Conservation (phyloP, 352 stramenopile genomes). For the Phytophthora aleatoria region DNA sequence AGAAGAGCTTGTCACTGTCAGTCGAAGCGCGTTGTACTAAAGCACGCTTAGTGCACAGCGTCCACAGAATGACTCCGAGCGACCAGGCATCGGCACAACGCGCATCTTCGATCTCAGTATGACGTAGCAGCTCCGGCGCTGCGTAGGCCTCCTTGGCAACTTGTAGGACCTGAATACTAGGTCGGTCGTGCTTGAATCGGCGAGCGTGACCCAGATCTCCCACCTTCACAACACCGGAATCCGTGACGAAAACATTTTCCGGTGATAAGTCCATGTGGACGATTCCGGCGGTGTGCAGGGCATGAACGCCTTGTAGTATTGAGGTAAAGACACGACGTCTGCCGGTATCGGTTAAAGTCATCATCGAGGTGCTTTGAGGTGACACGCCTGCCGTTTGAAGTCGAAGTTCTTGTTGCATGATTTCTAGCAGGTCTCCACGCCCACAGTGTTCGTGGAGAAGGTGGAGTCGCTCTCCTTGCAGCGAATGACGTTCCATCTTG, state of each 20-base stretch:
- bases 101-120: conserved; percentile 41
- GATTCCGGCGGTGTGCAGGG: conserved; percentile 86
- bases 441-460: conserved; percentile 71
- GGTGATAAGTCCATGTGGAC: conserved; percentile 94
- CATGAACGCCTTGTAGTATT: conserved; percentile 85
- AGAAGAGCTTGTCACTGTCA: conserved; percentile 59
- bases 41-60: conserved; percentile 64
- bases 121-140: conserved; percentile 60
- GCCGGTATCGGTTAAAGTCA: conserved; percentile 43
- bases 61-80: conserved; percentile 74
- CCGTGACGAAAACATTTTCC: conserved; percentile 94
- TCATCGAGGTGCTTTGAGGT: conserved; percentile 26
- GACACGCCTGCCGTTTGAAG: conserved; percentile 47
- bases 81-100: conserved; percentile 73
- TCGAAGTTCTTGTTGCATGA: conserved; percentile 55
- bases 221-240: conserved; percentile 73
- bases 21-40: conserved; percentile 48
- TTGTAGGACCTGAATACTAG: conserved; percentile 27
- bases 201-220: conserved; percentile 92
- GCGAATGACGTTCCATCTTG: conserved; percentile 46
- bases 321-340: conserved; percentile 59
- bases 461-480: conserved; percentile 64
- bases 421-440: conserved; percentile 60
- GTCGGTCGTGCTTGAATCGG: conserved; percentile 29
- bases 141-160: conserved; percentile 74